Conservation (phyloP, 148 eudicot genomes). For the Rhododendron ovatum region DNA sequence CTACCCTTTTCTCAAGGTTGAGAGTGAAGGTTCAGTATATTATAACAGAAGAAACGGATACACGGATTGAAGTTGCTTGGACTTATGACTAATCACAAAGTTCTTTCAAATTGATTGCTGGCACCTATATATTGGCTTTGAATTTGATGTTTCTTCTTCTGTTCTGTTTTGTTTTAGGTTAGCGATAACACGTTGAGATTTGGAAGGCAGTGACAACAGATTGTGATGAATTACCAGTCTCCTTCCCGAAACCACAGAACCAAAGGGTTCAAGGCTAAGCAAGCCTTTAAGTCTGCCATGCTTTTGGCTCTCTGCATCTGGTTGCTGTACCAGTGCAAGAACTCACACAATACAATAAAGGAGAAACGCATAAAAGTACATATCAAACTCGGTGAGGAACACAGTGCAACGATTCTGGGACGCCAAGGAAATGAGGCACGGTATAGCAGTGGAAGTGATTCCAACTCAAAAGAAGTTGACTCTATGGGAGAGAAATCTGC, state of each 20-base stretch:
- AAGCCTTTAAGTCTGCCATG: background rate
- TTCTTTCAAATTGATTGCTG: background rate
- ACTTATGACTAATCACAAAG: background rate
- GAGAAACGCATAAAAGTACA: background rate
- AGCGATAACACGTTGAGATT: background rate
- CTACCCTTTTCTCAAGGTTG: background rate
- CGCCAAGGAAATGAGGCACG: background rate
- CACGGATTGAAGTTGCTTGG: background rate
- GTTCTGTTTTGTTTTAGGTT: background rate
- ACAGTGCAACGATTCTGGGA: background rate
- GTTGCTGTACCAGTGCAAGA: constrained; percentile 1
- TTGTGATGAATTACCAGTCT: background rate
- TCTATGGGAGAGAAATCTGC: background rate
- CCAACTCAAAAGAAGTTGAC: background rate
- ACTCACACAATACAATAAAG: background rate
- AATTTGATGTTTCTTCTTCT: background rate
- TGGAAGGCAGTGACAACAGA: background rate
- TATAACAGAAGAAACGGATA: background rate
- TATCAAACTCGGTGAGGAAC: background rate
- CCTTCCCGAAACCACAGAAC: background rate
- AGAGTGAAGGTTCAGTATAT: background rate
- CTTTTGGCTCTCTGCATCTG: background rate
- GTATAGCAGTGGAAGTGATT: background rate
- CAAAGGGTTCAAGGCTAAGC: background rate
- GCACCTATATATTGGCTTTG: too few species aligned